Percentiles rank a stretch among this genome's conserved stretches.
These are phyloP conservation scores for Solanum commersonii DNA, from an alignment of 257 asterid genomes.

Conservation along the genomic window DNA sequence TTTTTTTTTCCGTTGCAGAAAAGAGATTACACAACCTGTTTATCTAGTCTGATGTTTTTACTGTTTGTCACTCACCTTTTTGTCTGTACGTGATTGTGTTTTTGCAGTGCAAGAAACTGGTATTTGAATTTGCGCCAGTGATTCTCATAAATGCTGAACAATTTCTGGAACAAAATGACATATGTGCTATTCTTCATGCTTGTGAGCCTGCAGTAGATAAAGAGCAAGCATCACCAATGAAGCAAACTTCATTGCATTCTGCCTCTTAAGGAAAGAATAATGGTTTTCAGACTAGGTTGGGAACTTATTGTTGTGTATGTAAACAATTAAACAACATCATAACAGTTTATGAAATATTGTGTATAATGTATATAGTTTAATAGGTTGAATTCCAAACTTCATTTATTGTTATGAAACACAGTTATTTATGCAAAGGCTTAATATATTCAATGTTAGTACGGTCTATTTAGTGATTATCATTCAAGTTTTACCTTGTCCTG, in stretches of 20 bases:
- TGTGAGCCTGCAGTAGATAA: background rate
- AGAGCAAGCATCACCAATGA: background rate
- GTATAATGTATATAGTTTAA: background rate
- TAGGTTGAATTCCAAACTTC: background rate
- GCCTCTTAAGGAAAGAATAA: background rate
- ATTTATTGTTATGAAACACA: background rate
- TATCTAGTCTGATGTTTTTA: background rate
- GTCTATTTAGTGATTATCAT: background rate
- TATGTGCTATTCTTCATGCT: slow-evolving; percentile 64
- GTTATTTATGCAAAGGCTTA: background rate
- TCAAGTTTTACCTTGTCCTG: no score
- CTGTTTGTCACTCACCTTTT: background rate
- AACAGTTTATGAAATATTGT: background rate
- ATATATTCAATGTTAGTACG: background rate
- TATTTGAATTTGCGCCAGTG: slow-evolving; percentile 71
- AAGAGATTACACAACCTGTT: background rate
- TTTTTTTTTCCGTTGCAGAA: background rate
- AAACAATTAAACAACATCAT: background rate
- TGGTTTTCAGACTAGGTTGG: background rate
- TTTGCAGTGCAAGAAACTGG: slow-evolving; percentile 80
- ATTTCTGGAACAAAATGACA: slow-evolving; percentile 55
- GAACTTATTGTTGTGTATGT: background rate
- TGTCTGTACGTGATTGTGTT: background rate
- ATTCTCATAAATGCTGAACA: slow-evolving; percentile 71
- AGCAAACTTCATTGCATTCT: background rate